Base-by-base conservation (phyloP, 257 asterid genomes). In the Penstemon eatonii region DNA sequence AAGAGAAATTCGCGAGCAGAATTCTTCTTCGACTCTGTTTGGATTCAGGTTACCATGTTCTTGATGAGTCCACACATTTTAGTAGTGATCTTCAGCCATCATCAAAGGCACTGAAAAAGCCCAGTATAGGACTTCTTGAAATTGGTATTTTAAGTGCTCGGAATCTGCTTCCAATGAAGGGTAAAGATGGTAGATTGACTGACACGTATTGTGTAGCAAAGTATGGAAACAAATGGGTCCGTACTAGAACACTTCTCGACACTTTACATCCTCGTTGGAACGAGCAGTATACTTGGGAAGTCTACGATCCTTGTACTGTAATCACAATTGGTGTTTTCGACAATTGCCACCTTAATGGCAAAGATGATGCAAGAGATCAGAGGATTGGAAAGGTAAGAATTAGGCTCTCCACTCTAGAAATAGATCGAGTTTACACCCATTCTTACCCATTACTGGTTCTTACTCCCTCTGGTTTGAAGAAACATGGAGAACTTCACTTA, bases 261-360 rank as follows among this genome's bases (percentile, higher is more conserved):
- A 82, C 86, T 4, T 77, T 88, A 64, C 78, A 81, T 49, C 99
- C 99, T 39, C 78, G 84, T 8, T 93, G 95, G 96, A 93, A 93
- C 40, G 99, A 93, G 82, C 99, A 93, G 87, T 93, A 88, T 60
- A 90, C 99, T 0, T 93, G 99, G 99, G 99, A 93, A 57, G 99
- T 93, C 3, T 74, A 70, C 46, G 99, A 93, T 73, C 86, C 99
- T 2, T 90, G 85, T 56, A 93, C 97, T 0, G 97, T 93, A 7
- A 80, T 93, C 52, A 93, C 96, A 1, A 68, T 93, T 58, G 97
- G 92, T 3, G 97, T 90, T 46, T 93, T 93, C 9, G 99, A 93
- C 69, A 93, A 89, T 60, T 67, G 87, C 76, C 94, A 89, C 73
- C 62, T 90, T 74, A 78, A 82, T 66, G 98, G 96, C 62, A 78